Percentiles rank a stretch among this genome's conserved stretches.
Evolutionary conservation across 495 filamentous ascomycete species (phyloP).

Genomic region (Elaphomyces granulatus): DNA sequence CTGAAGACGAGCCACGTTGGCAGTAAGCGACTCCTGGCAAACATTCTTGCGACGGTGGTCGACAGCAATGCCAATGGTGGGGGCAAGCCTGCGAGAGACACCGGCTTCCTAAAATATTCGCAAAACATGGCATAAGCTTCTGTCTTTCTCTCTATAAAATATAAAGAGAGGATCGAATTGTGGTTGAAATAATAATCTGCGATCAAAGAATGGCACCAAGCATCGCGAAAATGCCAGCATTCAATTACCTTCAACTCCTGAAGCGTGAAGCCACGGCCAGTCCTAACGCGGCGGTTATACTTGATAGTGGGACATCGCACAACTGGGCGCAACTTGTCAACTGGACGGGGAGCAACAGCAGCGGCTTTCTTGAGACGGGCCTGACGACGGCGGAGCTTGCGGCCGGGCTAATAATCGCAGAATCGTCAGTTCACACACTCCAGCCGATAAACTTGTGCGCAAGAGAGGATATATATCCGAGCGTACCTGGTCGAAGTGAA

Average conservation of each 20-base stretch:
- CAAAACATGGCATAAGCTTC: too few species aligned
- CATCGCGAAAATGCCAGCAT: too few species aligned
- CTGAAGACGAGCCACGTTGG: conserved; percentile 92
- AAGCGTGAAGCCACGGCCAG: conserved; percentile 93
- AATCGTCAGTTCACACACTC: too few species aligned
- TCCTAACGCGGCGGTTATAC: conserved; percentile 96
- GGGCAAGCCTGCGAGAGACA: conserved; percentile 85
- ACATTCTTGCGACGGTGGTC: conserved; percentile 94
- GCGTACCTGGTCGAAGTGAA: conserved; percentile 97
- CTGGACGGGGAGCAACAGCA: conserved; percentile 83
- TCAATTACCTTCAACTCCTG: conserved; percentile 88
- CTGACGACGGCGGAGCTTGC: conserved; percentile 80
- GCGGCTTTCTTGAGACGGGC: conserved; percentile 86
- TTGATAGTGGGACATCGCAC: conserved; percentile 90
- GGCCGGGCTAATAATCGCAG: conserved; percentile 88
- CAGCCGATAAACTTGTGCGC: too few species aligned
- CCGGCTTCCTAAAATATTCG: conserved; percentile 66
- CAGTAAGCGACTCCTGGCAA: conserved; percentile 78
- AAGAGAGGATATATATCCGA: neutral
- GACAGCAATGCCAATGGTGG: conserved; percentile 92
- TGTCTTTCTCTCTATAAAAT: too few species aligned
- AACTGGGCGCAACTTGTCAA: conserved; percentile 91
- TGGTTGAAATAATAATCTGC: too few species aligned
- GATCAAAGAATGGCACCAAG: too few species aligned
- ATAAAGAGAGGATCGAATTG: conserved; percentile 6